A percentile compares a stretch with the other conserved stretches of the same genome.
Evolutionary conservation across 306 rosid species (phyloP).

Genomic region (Carpinus viminea): DNA sequence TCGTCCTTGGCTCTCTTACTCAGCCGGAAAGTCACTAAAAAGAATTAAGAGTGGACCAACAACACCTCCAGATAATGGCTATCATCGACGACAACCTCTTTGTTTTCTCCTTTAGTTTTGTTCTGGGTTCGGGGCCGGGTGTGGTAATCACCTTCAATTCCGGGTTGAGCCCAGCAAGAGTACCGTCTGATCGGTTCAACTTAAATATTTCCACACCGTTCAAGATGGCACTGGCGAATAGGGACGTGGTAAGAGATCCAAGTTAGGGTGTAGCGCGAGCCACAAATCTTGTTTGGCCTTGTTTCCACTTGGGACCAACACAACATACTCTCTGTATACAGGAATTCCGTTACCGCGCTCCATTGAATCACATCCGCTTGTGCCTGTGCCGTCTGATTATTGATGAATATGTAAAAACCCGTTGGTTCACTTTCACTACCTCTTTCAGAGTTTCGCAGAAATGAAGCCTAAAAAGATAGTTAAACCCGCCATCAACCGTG

Average conservation of each 20-base stretch:
- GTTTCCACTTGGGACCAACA: not conserved
- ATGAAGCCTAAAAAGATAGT: constrained; percentile 28
- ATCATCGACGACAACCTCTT: too few relatives aligned
- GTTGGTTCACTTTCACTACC: rapidly evolving
- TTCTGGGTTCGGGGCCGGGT: too few relatives aligned
- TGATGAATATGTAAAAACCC: constrained; percentile 2
- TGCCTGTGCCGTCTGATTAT: not conserved
- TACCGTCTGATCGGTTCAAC: not conserved
- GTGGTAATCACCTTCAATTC: too few relatives aligned
- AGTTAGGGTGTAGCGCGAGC: not conserved
- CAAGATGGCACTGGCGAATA: not conserved
- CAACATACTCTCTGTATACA: not conserved
- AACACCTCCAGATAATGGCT: too few relatives aligned
- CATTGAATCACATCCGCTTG: not conserved
- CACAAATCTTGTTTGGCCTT: not conserved
- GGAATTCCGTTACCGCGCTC: not conserved
- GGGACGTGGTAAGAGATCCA: not conserved
- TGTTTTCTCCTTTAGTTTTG: too few relatives aligned
- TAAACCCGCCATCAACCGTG: not conserved
- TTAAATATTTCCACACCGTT: constrained; percentile 32
- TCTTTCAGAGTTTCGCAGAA: not conserved
- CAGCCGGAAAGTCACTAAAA: too few relatives aligned
- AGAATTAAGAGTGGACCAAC: too few relatives aligned
- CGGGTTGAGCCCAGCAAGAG: constrained; percentile 16
- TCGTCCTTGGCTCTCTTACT: too few relatives aligned